Percentiles rank a stretch among this genome's conserved stretches.
phyloP scores from a whole-genome alignment of 768 basidiomycete genomes.

The Brasilioporus rufonigricans region DNA sequence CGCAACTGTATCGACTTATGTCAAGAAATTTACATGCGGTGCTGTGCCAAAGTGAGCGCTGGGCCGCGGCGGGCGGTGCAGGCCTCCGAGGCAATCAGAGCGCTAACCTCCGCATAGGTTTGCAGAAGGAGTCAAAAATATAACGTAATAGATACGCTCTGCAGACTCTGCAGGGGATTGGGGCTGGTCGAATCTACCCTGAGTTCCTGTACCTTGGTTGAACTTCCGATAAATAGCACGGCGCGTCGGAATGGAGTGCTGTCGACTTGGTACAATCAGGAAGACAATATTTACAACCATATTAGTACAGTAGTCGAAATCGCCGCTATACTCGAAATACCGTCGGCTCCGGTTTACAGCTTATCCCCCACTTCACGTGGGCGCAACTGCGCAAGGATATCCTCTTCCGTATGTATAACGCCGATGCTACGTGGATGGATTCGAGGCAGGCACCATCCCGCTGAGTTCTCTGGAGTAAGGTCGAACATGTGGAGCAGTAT shows the following conservation, averaged over 20 bases:
- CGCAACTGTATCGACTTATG: too few species aligned
- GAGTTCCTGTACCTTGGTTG: neutral
- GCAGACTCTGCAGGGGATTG: too few species aligned
- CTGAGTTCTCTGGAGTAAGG: conserved; percentile 3
- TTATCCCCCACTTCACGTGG: neutral
- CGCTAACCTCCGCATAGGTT: too few species aligned
- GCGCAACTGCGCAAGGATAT: conserved; percentile 8
- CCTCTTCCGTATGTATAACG: conserved; percentile 17
- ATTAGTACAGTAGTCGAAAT: neutral
- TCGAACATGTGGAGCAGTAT: conserved; percentile 19
- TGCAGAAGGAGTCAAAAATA: too few species aligned
- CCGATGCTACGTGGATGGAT: conserved; percentile 15
- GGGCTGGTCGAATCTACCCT: too few species aligned
- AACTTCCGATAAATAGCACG: neutral
- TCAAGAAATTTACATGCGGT: too few species aligned
- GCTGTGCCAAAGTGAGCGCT: too few species aligned
- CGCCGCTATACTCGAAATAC: too few species aligned
- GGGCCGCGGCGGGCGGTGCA: too few species aligned
- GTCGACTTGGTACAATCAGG: neutral
- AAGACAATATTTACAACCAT: neutral
- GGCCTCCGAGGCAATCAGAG: too few species aligned
- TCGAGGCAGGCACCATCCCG: conserved; percentile 8
- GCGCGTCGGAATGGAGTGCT: neutral
- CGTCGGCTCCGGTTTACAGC: neutral
- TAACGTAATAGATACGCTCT: too few species aligned